phyloP scores from a whole-genome alignment of 805 yeast genomes.

The Candida odintsovae region DNA sequence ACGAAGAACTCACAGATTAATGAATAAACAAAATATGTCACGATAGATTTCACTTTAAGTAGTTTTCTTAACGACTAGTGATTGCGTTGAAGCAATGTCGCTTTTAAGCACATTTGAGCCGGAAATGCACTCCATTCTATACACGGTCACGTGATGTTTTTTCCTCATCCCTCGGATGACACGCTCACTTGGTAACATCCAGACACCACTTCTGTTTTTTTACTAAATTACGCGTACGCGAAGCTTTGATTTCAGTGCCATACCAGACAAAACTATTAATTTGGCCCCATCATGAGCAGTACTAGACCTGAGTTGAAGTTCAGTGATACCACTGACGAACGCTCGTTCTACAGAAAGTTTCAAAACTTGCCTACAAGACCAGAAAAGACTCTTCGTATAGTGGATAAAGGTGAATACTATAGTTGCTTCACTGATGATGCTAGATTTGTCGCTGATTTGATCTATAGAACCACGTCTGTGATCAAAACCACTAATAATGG shows the following conservation, averaged over 20 bases:
- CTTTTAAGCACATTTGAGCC: no score
- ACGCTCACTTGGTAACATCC: neutral
- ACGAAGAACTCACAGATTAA: conserved; percentile 5
- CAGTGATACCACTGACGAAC: conserved; percentile 44
- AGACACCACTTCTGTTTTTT: neutral
- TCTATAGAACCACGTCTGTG: conserved; percentile 81
- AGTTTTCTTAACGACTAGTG: no score
- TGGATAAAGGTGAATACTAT: conserved; percentile 79
- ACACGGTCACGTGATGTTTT: no score
- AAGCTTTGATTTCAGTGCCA: neutral
- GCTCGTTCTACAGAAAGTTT: conserved; percentile 43
- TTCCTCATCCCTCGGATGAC: neutral
- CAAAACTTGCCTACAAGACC: conserved; percentile 42
- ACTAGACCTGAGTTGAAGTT: conserved; percentile 54
- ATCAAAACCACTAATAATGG: conserved; percentile 53
- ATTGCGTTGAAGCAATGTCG: no score
- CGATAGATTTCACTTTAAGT: neutral
- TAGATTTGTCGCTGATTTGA: conserved; percentile 68
- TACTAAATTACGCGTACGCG: neutral
- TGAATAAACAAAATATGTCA: neutral
- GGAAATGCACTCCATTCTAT: no score
- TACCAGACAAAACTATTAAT: neutral
- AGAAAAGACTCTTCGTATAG: conserved; percentile 55
- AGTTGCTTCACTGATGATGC: conserved; percentile 76
- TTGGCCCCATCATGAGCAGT: conserved; percentile 14